phyloP scores from a whole-genome alignment of 352 stramenopile species.

The Phytophthora cryptogea region DNA sequence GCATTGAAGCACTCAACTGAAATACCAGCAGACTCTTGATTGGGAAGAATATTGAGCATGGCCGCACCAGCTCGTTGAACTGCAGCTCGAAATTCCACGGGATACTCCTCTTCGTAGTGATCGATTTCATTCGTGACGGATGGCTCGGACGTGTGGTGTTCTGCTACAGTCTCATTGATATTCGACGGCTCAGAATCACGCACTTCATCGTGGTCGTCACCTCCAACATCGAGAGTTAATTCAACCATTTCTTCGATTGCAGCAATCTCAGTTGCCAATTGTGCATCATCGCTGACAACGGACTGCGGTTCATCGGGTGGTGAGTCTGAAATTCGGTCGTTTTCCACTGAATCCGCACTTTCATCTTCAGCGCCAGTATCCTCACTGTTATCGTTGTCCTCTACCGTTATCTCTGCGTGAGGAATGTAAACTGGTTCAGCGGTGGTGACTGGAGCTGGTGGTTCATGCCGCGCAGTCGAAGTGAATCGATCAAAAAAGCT shows the following conservation, averaged over 20 bases:
- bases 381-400: not conserved
- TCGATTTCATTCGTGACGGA: conserved; percentile 22
- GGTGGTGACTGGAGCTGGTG: not conserved
- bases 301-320: not conserved
- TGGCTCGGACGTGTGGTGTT: conserved; percentile 10
- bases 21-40: conserved; percentile 5
- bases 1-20: conserved; percentile 14
- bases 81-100: conserved; percentile 7
- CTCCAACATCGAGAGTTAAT: conserved; percentile 11
- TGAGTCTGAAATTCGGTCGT: not conserved
- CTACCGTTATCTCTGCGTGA: conserved; percentile 13
- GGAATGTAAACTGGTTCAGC: conserved; percentile 3
- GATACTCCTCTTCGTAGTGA: conserved; percentile 13
- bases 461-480: conserved; percentile 6
- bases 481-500: conserved; percentile 9
- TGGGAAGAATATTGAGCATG: conserved; percentile 9
- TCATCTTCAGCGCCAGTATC: not conserved
- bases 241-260: conserved; percentile 20
- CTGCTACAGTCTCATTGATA: conserved; percentile 10
- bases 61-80: conserved; percentile 16
- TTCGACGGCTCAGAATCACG: conserved; percentile 9
- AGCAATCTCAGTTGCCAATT: not conserved
- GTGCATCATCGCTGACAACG: not conserved
- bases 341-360: not conserved
- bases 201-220: conserved; percentile 13